These are phyloP conservation scores for Obelidium mucronatum DNA, from an alignment of 192 early-diverging fungal genomes.

Conservation along the genomic window DNA sequence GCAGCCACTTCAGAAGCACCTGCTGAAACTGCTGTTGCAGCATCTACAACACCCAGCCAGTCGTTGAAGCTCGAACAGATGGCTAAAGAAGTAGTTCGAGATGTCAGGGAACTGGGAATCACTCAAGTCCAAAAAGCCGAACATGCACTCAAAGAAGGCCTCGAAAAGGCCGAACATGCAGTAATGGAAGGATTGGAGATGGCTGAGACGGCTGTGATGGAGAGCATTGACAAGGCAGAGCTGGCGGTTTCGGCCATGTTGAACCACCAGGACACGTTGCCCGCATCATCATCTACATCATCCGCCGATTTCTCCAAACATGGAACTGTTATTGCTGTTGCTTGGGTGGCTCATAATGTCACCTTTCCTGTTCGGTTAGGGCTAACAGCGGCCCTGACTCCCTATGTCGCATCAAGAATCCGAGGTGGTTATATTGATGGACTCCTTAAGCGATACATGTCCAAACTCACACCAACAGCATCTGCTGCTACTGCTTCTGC, in stretches of 20 bases:
- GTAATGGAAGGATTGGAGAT: conserved; percentile 13
- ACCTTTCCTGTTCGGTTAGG: conserved; percentile 43
- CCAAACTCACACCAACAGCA: background rate
- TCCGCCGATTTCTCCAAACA: background rate
- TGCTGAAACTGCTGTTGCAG: background rate
- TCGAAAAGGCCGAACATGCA: background rate
- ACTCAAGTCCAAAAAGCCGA: background rate
- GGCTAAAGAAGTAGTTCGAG: background rate
- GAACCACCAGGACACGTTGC: background rate
- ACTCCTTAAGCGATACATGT: background rate
- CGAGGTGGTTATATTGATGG: conserved; percentile 1
- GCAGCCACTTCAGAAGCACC: background rate
- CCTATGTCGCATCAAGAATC: conserved; percentile 30
- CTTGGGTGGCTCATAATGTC: conserved; percentile 43
- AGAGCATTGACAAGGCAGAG: background rate
- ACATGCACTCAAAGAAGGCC: background rate
- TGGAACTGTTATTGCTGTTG: conserved; percentile 34
- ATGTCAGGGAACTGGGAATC: background rate
- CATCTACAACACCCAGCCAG: background rate
- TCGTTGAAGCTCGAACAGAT: background rate
- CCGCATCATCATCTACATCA: background rate
- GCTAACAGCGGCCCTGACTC: conserved; percentile 45
- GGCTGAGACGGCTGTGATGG: background rate
- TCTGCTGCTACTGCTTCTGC: background rate
- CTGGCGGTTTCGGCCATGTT: background rate